phyloP scores from a whole-genome alignment of 768 basidiomycete species.

The Amanita molliuscula region DNA sequence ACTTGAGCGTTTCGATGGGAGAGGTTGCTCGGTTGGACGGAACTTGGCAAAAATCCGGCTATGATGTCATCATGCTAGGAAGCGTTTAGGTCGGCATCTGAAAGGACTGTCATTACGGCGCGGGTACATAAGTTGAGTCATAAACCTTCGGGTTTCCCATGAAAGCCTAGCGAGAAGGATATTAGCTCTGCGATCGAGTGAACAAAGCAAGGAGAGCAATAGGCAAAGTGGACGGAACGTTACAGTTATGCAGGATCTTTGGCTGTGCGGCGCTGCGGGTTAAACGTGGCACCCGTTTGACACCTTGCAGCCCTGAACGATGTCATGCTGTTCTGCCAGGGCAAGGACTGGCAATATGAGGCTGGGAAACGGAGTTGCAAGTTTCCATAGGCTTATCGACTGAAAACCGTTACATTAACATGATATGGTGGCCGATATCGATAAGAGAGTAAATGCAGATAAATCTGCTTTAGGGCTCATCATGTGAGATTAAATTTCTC shows the following conservation, averaged over 20 bases:
- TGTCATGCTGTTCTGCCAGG: neutral
- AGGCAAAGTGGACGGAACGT: neutral
- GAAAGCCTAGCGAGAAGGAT: neutral
- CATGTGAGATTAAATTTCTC: neutral
- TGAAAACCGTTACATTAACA: neutral
- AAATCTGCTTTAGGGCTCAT: neutral
- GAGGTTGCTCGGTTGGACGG: neutral
- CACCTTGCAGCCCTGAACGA: neutral
- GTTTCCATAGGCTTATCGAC: neutral
- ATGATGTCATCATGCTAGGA: neutral
- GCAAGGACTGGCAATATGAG: neutral
- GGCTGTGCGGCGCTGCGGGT: neutral
- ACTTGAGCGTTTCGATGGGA: neutral
- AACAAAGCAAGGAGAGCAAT: neutral
- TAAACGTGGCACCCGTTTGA: neutral
- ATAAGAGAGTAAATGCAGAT: neutral
- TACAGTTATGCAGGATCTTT: neutral
- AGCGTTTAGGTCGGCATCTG: neutral
- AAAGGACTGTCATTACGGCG: neutral
- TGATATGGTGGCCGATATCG: neutral
- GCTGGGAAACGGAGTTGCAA: neutral
- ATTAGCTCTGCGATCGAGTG: neutral
- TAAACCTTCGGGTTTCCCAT: constrained; percentile 2
- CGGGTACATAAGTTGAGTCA: neutral
- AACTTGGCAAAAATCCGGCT: neutral